phyloP scores from a whole-genome alignment of 1,284 basidiomycete species.

The Stereum hirsutum region DNA sequence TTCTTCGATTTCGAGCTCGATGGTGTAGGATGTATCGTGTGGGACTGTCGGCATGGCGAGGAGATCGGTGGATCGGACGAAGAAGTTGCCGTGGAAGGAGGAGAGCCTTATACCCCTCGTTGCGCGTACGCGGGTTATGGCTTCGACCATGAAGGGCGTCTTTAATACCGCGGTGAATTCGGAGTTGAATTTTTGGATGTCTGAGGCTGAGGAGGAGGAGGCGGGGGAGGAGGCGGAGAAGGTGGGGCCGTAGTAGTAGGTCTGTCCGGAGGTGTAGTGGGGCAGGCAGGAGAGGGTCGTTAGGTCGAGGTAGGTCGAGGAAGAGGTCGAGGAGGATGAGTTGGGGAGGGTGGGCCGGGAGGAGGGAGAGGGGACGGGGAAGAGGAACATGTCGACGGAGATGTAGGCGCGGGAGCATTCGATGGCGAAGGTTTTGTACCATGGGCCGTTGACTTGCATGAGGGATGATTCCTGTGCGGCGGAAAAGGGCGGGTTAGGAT shows the following conservation, averaged over 20 bases:
- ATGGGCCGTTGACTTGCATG: constrained; percentile 82
- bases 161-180: constrained; percentile 93
- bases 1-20: constrained; percentile 97
- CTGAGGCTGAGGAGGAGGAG: no score
- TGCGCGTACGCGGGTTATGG: constrained; percentile 95
- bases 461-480: constrained; percentile 69
- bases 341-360: no score
- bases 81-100: constrained; percentile 99
- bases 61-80: constrained; percentile 95
- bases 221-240: constrained; percentile 90
- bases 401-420: constrained; percentile 97
- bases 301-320: constrained; percentile 96
- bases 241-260: constrained; percentile 98
- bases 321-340: no score
- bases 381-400: constrained; percentile 99
- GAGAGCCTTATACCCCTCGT: constrained; percentile 93
- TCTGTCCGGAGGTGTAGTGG: constrained; percentile 96
- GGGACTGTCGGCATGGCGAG: constrained; percentile 96
- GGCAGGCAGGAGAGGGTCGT: constrained; percentile 90
- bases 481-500: constrained; percentile 2
- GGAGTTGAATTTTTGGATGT: constrained; percentile 96
- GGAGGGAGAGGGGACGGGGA: constrained; percentile 79
- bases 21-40: constrained; percentile 93
- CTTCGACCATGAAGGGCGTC: constrained; percentile 94
- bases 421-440: constrained; percentile 99